Evolutionary conservation across 495 filamentous ascomycete species (phyloP).

Genomic region (Neurospora sp.): DNA sequence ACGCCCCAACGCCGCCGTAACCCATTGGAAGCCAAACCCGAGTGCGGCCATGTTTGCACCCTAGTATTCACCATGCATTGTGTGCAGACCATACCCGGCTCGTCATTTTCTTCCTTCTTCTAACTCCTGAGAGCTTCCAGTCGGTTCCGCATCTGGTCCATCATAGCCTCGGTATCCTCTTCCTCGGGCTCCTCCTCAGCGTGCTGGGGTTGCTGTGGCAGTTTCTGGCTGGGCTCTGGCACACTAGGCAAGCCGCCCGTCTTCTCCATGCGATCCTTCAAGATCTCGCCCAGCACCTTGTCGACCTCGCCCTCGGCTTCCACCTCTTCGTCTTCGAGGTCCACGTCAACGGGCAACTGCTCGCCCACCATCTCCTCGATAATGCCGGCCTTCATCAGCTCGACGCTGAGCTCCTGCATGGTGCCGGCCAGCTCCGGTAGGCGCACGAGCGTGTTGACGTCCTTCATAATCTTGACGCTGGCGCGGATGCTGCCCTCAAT

Average conservation of each 20-base stretch:
- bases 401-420: constrained; percentile 79
- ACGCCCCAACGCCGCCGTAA: neutral
- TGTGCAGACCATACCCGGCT: neutral
- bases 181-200: constrained; percentile 73
- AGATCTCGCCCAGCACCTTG: constrained; percentile 80
- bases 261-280: constrained; percentile 71
- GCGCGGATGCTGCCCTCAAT: constrained; percentile 88
- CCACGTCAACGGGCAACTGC: constrained; percentile 55
- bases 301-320: constrained; percentile 89
- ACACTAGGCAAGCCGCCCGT: constrained; percentile 46
- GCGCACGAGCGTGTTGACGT: constrained; percentile 79
- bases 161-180: constrained; percentile 74
- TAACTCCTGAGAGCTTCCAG: constrained; percentile 88
- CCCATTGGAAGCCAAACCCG: neutral
- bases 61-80: neutral
- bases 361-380: constrained; percentile 97
- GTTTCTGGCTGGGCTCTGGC: constrained; percentile 46
- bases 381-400: constrained; percentile 88
- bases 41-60: neutral
- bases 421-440: constrained; percentile 81
- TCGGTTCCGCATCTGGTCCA: constrained; percentile 87
- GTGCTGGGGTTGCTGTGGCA: constrained; percentile 43
- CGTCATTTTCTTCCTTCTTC: neutral
- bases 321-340: constrained; percentile 62
- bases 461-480: constrained; percentile 88